Evolutionary conservation across 2,329 filamentous ascomycete genomes (phyloP), one percentile per base, ranked within the genome.

Genomic region (Bisporella sp.): DNA sequence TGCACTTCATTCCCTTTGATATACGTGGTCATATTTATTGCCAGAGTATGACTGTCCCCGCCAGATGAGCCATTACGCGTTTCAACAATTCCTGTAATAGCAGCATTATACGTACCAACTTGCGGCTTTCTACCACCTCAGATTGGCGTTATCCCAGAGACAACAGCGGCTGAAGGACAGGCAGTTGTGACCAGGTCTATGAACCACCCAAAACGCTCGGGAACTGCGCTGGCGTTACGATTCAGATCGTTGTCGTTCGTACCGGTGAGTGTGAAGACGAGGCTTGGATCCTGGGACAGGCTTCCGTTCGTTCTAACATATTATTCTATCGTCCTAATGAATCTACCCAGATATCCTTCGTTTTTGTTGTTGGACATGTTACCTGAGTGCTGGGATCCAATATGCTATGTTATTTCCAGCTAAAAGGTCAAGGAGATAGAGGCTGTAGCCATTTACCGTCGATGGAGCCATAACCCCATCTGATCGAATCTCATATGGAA

Each of bases 361-460:
- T 67, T 65, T 32, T 59, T 47, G 41, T 63, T 65, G 49, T 69
- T 57, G 8, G 45, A 37, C 64, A 68, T 68, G 45, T 57, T 57
- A 3, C 67, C 67, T 6, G 59, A 62, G n/a, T 46, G 50, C 12
- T 59, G 54, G 9, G 63, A 63, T 12, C 67, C 67, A 37, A 68
- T 57, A 55, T 66, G 66, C 39, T 60, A 47, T n/a, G 63, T 54
- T 0, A 6, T 59, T 59, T 8, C 54, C 53, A 13, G 57, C 42
- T 21, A 70, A 62, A 7, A 55, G 37, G 21, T 55, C 49, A 31
- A 57, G 48, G 1, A 71, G 59, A 13, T 58, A 45, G 3, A 54
- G 50, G 31, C 70, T 66, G 50, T 72, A 73, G 5, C 69, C 69
- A 53, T 21, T 72, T 72, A 2, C 64, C 64, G 41, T 59, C 59